A percentile compares a stretch with the other conserved stretches of the same genome.
phyloP scores from a whole-genome alignment of 2,329 filamentous ascomycete genomes.

The Juglanconis sp. region DNA sequence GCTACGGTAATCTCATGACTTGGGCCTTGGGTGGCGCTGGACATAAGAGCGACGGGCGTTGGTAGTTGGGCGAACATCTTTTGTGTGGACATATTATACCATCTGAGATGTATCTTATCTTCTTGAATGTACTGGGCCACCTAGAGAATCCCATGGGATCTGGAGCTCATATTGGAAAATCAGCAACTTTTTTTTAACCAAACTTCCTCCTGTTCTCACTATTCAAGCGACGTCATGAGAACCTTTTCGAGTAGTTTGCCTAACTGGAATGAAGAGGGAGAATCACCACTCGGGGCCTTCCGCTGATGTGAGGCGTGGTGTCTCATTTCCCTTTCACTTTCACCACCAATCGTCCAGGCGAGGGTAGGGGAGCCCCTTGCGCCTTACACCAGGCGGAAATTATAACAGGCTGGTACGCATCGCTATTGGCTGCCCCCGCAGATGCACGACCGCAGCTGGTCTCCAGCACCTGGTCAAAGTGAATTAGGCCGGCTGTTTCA shows the following conservation, averaged over 20 bases:
- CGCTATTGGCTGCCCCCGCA: not conserved
- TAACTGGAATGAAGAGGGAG: not conserved
- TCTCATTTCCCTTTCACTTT: slow-evolving; percentile 6
- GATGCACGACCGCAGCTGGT: not conserved
- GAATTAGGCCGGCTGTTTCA: not conserved
- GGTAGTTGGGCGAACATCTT: slow-evolving; percentile 10
- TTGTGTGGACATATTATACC: slow-evolving; percentile 3
- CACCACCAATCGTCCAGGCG: not conserved
- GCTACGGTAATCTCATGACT: slow-evolving; percentile 36
- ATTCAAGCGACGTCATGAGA: not conserved
- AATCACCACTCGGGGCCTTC: not conserved
- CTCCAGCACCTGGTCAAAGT: not conserved
- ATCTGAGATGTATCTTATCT: slow-evolving; percentile 15
- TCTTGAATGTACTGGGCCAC: slow-evolving; percentile 12
- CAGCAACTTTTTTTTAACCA: slow-evolving; percentile 5
- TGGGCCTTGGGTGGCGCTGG: slow-evolving; percentile 22
- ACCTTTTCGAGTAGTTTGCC: not conserved
- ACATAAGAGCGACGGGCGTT: not conserved
- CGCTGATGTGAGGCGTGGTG: slow-evolving; percentile 4
- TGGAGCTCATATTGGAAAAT: slow-evolving; percentile 13
- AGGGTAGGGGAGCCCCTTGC: not conserved
- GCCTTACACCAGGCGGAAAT: not conserved
- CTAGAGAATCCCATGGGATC: slow-evolving; percentile 10
- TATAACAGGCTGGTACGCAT: not conserved
- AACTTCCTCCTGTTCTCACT: slow-evolving; percentile 4